Base-by-base conservation (phyloP, 345 rosid genomes). In the Turritis glabra region DNA sequence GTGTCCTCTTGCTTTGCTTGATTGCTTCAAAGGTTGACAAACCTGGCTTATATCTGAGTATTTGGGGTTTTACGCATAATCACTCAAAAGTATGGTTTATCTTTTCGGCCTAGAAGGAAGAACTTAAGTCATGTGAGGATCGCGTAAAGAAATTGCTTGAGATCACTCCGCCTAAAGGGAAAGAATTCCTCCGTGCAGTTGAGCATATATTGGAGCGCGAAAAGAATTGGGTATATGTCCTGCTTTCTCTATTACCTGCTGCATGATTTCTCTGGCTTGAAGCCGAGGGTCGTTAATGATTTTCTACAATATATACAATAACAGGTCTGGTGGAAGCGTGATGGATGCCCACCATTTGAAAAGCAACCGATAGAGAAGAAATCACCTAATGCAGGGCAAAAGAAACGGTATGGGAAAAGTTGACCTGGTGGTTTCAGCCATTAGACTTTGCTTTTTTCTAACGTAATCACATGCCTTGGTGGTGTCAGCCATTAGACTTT, bases 261-360 rank as follows among this genome's bases (percentile, higher is more conserved):
- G 5, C 11, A 48, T 44, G 29, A 5, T 22, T 46, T 29, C 17
- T 23, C 52, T 51, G 56, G 64, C 58, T 52, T 65, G 25, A 48
- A 52, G 52, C 41, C n/a, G 30, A 65, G 8, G 47, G 27, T 52
- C 22, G 19, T 25, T 33, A 44, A 60, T 57, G 55, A 37, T 74
- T 41, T 46, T 67, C 14, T 53, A 50, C 47, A 30, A 65, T 40
- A 72, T 64, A 25, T 67, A 18, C 70, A 2, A 79, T 50, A 67
- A 74, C 76, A 95, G 99, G 90, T 90, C 21, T 95, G 98, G 98
- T 95, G 99, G 98, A 95, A 95, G 81, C 94, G 98, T 51, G 98
- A 95, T 83, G 98, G 98, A 43, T 95, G 99, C 74, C 97, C 81
- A 27, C 91, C 99, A 56, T 90, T 92, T 88, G 99, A 92, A 79